Evolutionary conservation across 2,329 filamentous ascomycete species (phyloP).

Genomic region (Penicillium vulpinum): DNA sequence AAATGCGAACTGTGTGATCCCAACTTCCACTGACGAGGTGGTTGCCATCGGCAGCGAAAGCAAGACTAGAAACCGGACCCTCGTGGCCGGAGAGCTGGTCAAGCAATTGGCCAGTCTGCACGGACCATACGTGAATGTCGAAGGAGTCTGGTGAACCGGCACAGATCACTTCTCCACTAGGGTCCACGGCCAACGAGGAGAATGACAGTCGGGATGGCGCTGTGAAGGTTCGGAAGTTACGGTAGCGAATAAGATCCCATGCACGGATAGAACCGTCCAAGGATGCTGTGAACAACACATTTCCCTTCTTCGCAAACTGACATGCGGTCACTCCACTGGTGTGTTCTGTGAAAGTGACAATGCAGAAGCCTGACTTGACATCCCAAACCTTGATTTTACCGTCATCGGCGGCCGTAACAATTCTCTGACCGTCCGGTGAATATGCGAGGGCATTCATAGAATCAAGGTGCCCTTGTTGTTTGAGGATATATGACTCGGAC

Average conservation of each 20-base stretch:
- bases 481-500: slow-evolving; percentile 96
- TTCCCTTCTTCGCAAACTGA: slow-evolving; percentile 92
- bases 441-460: slow-evolving; percentile 92
- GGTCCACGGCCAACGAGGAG: slow-evolving; percentile 92
- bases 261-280: slow-evolving; percentile 91
- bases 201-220: slow-evolving; percentile 89
- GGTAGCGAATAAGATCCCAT: slow-evolving; percentile 93
- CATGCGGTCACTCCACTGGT: slow-evolving; percentile 89
- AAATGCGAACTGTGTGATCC: slow-evolving; percentile 93
- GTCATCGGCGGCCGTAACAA: slow-evolving; percentile 92
- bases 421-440: slow-evolving; percentile 87
- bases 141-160: slow-evolving; percentile 95
- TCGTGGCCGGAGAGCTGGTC: slow-evolving; percentile 91
- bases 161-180: slow-evolving; percentile 92
- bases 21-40: slow-evolving; percentile 88
- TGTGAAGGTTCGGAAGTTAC: slow-evolving; percentile 97
- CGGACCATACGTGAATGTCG: slow-evolving; percentile 97
- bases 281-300: slow-evolving; percentile 92
- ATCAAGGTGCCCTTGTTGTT: slow-evolving; percentile 97
- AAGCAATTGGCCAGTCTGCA: slow-evolving; percentile 92
- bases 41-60: slow-evolving; percentile 84
- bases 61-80: slow-evolving; percentile 83
- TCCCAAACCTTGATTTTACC: slow-evolving; percentile 99
- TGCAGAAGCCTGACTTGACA: slow-evolving; percentile 91
- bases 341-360: slow-evolving; percentile 97